Evolutionary conservation across 2,329 filamentous ascomycete genomes (phyloP), one percentile per base, ranked within the genome.

Genomic region (Lachnum nothofagi): DNA sequence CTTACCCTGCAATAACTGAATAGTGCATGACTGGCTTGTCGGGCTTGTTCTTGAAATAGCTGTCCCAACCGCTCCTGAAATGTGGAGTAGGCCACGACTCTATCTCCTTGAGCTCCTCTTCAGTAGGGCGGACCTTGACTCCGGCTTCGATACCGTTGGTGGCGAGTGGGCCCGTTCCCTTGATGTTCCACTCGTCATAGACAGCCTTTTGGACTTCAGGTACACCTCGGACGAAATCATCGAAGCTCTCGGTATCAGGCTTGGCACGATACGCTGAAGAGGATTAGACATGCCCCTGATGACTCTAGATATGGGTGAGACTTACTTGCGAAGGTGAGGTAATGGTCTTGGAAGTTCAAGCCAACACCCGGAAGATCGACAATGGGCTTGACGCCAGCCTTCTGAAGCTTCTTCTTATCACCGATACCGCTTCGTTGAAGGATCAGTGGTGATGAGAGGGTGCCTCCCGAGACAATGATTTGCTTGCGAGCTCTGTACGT

Each of bases 1-100:
- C 64, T 59, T 62, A 73, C 54, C 83, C 83, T 14, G 84, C 72
- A 61, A 91, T 89, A 47, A 90, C 79, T 1, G 78, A 85, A 69
- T 91, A 91, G 64, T 91, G 87, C 86, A 91, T 91, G 37, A 91
- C 86, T 0, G 86, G 87, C 75, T 91, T 91, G 68, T 91, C 86
- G 1, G 85, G 85, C 72, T 90, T 90, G 64, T 91, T 70, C 72
- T 88, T 86, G 68, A 91, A 91, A 71, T 91, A 91, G 46, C 78
- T 83, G 60, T 91, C 81, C 85, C 86, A 91, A 2, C 86, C 85
- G 5, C 78, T 76, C 39, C 76, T 77, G 72, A 91, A 91, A 45
- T 88, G 82, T 9, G 80, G 80, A 41, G 80, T 88, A 0, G 86
- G 86, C 85, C 86, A 72, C 4, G 79, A 60, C 0, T 78, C 77